These are phyloP conservation scores for Trichoderma sp. DNA, from an alignment of 2,329 filamentous ascomycete species.

Conservation along the genomic window DNA sequence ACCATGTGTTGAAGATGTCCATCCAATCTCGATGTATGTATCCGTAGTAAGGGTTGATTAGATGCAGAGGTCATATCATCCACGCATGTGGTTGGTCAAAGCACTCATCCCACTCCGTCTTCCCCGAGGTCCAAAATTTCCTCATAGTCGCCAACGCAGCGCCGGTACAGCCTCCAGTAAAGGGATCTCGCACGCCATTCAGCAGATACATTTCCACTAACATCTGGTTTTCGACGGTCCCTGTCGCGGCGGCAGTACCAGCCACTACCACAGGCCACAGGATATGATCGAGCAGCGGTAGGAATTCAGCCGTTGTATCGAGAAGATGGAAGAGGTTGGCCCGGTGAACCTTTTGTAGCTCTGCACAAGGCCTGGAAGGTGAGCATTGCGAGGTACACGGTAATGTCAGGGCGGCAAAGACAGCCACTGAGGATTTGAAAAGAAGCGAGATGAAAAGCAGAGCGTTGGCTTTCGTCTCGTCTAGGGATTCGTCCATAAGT, in stretches of 20 bases:
- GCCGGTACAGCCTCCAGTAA: not conserved
- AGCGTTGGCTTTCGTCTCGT: not conserved
- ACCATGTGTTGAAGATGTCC: not conserved
- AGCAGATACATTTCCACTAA: constrained; percentile 7
- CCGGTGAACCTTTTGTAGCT: not conserved
- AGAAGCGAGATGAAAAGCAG: constrained; percentile 1
- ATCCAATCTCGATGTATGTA: not conserved
- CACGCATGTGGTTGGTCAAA: constrained; percentile 19
- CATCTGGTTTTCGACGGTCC: not conserved
- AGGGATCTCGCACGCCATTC: constrained; percentile 9
- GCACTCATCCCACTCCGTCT: constrained; percentile 20
- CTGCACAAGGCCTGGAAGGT: not conserved
- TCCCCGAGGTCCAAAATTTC: constrained; percentile 19
- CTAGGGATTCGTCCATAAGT: not conserved
- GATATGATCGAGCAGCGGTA: constrained; percentile 3
- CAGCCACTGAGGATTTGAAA: constrained; percentile 17
- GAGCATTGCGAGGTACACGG: not conserved
- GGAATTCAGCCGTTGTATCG: not conserved
- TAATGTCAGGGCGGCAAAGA: not conserved
- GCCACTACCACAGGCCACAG: constrained; percentile 20
- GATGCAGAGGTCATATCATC: not conserved
- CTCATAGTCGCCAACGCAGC: constrained; percentile 5
- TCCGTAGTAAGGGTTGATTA: not conserved
- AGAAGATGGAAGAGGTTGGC: constrained; percentile 12
- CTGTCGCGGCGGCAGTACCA: not conserved